Evolutionary conservation across 129 eudicot species (phyloP), one percentile per base, ranked within the genome.

Genomic region (Helichrysum umbraculigerum): DNA sequence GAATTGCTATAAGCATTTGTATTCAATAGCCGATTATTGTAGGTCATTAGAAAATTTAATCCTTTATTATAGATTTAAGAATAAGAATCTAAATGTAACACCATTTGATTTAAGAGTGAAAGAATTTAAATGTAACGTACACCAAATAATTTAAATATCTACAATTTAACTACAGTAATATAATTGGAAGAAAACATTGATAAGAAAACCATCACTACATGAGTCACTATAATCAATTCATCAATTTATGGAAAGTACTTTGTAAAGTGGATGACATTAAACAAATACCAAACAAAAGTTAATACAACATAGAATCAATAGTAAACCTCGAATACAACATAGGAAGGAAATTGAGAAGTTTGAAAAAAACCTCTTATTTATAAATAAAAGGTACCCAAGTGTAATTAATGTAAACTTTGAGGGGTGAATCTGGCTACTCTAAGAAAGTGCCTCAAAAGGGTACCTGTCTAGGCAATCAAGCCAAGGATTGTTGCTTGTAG

Each of bases 401-500:
- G 78, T 76, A 82, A 66, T 66, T 72, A 56, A 74, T 28, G 74
- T 14, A 56, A 80, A 72, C 57, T 66, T 77, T 35, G 47, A 39
- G 59, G 65, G 50, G 61, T 33, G 70, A 10, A 65, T 51, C 22
- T 66, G 70, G 64, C 60, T 54, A 72, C 76, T 73, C 82, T 82
- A 82, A 78, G 79, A 72, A 72, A 77, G 82, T 42, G 75, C 86
- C 52, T 81, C 83, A 5, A 66, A 14, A 42, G 92, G 90, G 83
- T 91, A 88, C 88, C 86, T 82, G 42, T 84, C 94, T 16, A 85
- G 51, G 81, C 94, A 87, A 72, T 85, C 85, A 56, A 90, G 83
- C 99, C 99, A 95, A 6, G 99, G 99, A 50, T 90, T 90, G 70
- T 81, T 80, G 47, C 82, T 73, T 21, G 81, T 58, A 11, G 94